A percentile compares a stretch with the other conserved stretches of the same genome.
Conservation (phyloP, 2,329 filamentous ascomycete genomes). For the Curvularia hawaiiensis region DNA sequence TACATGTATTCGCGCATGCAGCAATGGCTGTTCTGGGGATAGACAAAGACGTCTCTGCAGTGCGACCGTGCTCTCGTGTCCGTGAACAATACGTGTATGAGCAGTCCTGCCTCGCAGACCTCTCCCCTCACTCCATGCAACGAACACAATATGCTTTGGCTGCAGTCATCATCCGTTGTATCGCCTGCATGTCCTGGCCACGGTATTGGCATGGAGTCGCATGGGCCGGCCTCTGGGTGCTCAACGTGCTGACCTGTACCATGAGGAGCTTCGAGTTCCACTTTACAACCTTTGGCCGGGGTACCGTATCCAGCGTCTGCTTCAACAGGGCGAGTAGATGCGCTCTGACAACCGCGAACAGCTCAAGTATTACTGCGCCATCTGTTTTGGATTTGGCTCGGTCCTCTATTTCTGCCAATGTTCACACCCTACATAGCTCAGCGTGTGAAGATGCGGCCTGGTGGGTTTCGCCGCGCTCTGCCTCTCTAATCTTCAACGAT, state of each 20-base stretch:
- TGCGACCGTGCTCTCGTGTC: neutral
- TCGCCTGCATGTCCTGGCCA: slow-evolving; percentile 42
- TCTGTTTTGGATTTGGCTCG: neutral
- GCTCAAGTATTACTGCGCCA: neutral
- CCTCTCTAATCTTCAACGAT: neutral
- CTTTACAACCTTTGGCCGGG: neutral
- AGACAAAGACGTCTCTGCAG: neutral
- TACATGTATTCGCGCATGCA: neutral
- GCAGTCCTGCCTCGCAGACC: neutral
- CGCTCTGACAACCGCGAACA: neutral
- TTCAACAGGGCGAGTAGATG: neutral
- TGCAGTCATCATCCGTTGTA: slow-evolving; percentile 38
- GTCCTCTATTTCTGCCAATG: neutral
- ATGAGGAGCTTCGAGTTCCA: neutral
- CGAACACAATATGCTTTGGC: slow-evolving; percentile 23
- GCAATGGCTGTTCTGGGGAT: neutral
- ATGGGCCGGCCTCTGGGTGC: slow-evolving; percentile 45
- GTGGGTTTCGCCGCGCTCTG: neutral
- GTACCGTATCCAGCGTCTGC: neutral
- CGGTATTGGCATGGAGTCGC: slow-evolving; percentile 37
- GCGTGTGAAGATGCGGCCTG: neutral
- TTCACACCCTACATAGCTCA: neutral
- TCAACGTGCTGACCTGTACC: slow-evolving; percentile 19
- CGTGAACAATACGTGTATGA: neutral
- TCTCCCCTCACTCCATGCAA: neutral